phyloP scores from a whole-genome alignment of 2,329 filamentous ascomycete species.

The Fusarium sp. region DNA sequence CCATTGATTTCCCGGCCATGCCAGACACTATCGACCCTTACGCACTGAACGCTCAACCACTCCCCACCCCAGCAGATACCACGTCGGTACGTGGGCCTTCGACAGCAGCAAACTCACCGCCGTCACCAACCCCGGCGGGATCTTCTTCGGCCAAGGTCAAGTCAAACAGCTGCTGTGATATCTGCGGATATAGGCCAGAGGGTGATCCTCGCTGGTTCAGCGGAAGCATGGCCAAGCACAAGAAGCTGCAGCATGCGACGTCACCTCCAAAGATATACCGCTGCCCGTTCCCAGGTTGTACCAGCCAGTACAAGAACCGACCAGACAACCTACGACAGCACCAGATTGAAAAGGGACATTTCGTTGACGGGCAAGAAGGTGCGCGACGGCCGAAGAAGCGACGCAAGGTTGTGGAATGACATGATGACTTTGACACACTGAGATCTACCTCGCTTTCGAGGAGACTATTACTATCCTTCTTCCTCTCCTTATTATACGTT shows the following conservation, averaged over 20 bases:
- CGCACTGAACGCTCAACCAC: constrained; percentile 30
- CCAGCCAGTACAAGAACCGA: constrained; percentile 67
- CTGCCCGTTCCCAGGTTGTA: constrained; percentile 66
- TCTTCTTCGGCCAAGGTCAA: constrained; percentile 52
- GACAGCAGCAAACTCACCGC: constrained; percentile 40
- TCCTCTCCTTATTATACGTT: constrained; percentile 5
- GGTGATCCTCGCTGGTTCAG: constrained; percentile 70
- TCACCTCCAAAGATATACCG: constrained; percentile 64
- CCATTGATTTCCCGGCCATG: constrained; percentile 18
- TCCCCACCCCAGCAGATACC: constrained; percentile 40
- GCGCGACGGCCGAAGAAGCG: constrained; percentile 59
- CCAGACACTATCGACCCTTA: constrained; percentile 28
- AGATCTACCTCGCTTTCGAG: neutral
- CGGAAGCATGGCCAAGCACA: constrained; percentile 70
- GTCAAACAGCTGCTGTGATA: constrained; percentile 60
- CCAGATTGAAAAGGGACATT: constrained; percentile 68
- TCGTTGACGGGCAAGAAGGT: constrained; percentile 58
- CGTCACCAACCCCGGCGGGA: constrained; percentile 31
- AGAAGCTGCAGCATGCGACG: constrained; percentile 64
- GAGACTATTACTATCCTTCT: neutral
- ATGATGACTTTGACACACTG: neutral
- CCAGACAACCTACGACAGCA: constrained; percentile 68
- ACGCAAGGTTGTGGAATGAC: constrained; percentile 54
- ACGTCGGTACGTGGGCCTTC: constrained; percentile 37
- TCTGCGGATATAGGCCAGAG: constrained; percentile 67